Percentiles rank a stretch among this genome's conserved stretches.
Conservation (phyloP, 805 yeast genomes). For the Saccharomycopsis fibuligera region DNA sequence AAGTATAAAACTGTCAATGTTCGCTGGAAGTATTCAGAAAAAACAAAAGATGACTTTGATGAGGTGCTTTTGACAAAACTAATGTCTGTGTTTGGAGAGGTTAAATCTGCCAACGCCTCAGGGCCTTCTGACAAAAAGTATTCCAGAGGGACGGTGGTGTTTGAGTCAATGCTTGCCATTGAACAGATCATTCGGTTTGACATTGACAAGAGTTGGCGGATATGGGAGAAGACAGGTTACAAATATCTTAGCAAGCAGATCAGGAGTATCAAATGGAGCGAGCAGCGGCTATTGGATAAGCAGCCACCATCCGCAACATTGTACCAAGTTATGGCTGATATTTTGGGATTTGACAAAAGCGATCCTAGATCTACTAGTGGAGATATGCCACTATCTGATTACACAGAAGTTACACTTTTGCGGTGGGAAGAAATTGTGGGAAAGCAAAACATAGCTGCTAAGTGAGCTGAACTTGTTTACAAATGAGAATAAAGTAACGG, state of each 20-base stretch:
- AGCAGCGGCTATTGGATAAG: no score
- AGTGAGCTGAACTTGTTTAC: no score
- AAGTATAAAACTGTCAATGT: conserved; percentile 1
- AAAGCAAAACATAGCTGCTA: no score
- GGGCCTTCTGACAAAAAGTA: background rate
- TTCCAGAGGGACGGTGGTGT: conserved; percentile 2
- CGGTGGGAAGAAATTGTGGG: no score
- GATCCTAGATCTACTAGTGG: no score
- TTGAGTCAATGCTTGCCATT: background rate
- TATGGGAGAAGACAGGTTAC: background rate
- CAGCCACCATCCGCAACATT: no score
- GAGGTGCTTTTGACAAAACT: conserved; percentile 3
- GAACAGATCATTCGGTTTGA: background rate
- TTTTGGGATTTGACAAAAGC: no score
- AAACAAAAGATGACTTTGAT: background rate
- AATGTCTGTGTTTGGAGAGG: conserved; percentile 8
- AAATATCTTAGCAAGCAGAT: conserved; percentile 1
- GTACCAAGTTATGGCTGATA: no score
- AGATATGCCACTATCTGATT: no score
- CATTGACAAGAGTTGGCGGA: background rate
- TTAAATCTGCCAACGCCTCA: background rate
- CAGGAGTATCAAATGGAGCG: background rate
- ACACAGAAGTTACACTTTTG: no score
- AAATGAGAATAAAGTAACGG: no score
- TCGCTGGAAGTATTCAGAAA: background rate